Evolutionary conservation across 371 early-diverging fungal genomes (phyloP).

Genomic region (Mycotypha africana): DNA sequence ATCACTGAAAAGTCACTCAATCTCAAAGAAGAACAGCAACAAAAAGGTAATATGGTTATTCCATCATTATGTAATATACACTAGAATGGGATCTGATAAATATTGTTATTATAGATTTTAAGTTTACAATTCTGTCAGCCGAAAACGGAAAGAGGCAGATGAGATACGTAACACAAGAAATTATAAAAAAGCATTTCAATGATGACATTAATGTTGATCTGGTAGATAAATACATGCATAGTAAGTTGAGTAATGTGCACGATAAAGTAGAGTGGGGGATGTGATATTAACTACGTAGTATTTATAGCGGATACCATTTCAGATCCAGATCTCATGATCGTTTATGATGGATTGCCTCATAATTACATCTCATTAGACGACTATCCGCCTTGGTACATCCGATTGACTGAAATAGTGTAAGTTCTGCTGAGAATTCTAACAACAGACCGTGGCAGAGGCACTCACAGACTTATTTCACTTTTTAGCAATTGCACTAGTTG

Average conservation of each 20-base stretch:
- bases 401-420: constrained; percentile 57
- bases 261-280: neutral
- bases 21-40: neutral
- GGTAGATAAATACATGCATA: constrained; percentile 28
- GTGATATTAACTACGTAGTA: neutral
- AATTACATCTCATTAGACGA: constrained; percentile 47
- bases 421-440: no score
- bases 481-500: constrained; percentile 17
- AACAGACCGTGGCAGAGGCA: no score
- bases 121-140: constrained; percentile 29
- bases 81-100: no score
- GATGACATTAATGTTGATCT: constrained; percentile 25
- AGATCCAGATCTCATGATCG: constrained; percentile 56
- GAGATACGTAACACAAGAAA: constrained; percentile 21
- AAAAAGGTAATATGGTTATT: no score
- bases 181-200: constrained; percentile 4
- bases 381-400: constrained; percentile 62
- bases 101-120: constrained; percentile 23
- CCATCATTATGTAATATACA: no score
- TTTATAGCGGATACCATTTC: constrained; percentile 23
- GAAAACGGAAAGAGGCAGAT: constrained; percentile 26
- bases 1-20: neutral
- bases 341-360: constrained; percentile 55
- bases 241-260: constrained; percentile 11
- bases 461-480: neutral